phyloP scores from a whole-genome alignment of 2,329 filamentous ascomycete species.

The Colletotrichum cordylinicola region DNA sequence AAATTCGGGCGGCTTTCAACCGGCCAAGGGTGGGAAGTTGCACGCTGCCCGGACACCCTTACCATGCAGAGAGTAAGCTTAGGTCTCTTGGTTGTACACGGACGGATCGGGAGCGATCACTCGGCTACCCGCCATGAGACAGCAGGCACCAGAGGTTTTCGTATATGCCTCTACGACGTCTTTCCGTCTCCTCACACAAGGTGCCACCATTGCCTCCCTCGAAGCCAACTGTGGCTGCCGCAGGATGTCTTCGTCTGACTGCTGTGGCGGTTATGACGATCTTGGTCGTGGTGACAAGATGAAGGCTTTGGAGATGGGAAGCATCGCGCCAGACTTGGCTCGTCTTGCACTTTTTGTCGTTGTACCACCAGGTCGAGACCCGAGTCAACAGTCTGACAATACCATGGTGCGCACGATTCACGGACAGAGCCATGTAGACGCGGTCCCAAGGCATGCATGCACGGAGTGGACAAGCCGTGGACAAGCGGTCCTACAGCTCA shows the following conservation, averaged over 20 bases:
- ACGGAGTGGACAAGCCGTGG: not conserved
- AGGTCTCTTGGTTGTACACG: not conserved
- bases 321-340: not conserved
- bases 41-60: not conserved
- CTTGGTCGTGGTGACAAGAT: not conserved
- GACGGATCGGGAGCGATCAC: not conserved
- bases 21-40: not conserved
- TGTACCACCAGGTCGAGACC: not conserved
- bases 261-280: not conserved
- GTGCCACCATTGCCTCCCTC: not conserved
- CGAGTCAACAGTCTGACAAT: not conserved
- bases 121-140: not conserved
- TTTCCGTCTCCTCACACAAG: not conserved
- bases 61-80: not conserved
- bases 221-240: slow-evolving; percentile 1
- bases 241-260: slow-evolving; percentile 6
- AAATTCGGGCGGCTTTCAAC: not conserved
- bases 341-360: not conserved
- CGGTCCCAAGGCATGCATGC: not conserved
- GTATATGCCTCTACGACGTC: not conserved
- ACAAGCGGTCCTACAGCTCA: not conserved
- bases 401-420: not conserved
- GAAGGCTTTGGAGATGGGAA: not conserved
- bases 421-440: not conserved
- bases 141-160: not conserved